Evolutionary conservation across 192 early-diverging fungal genomes (phyloP).

Genomic region (Mortierella hygrophila): DNA sequence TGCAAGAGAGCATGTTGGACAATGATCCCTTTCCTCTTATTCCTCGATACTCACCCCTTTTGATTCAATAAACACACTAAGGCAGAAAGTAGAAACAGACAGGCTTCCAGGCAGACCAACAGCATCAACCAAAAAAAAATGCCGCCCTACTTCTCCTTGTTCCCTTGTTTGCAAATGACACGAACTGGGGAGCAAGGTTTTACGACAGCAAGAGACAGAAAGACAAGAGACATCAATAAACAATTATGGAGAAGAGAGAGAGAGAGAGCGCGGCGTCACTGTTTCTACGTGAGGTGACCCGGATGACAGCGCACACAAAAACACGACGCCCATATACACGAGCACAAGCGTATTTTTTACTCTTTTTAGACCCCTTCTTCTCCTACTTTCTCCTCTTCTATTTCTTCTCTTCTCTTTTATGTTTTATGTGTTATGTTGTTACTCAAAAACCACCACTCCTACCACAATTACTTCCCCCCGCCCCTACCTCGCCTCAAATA

Average conservation of each 20-base stretch:
- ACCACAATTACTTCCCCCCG: not conserved
- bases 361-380: not conserved
- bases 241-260: not conserved
- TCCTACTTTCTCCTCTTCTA: not conserved
- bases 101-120: not conserved
- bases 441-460: not conserved
- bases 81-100: not conserved
- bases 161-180: not conserved
- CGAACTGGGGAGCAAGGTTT: constrained; percentile 6
- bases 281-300: not conserved
- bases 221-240: not conserved
- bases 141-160: not conserved
- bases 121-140: not conserved
- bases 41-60: constrained; percentile 1
- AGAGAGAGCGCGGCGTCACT: not conserved
- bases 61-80: not conserved
- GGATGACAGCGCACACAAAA: not conserved
- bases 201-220: not conserved
- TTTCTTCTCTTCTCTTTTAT: not conserved
- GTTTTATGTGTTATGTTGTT: not conserved
- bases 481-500: not conserved
- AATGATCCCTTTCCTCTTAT: not conserved
- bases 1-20: not conserved
- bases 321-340: too few species aligned
- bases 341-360: not conserved